A percentile compares a stretch with the other conserved stretches of the same genome.
Evolutionary conservation across 352 stramenopile genomes (phyloP).

Genomic region (Globisporangium iwayamae): DNA sequence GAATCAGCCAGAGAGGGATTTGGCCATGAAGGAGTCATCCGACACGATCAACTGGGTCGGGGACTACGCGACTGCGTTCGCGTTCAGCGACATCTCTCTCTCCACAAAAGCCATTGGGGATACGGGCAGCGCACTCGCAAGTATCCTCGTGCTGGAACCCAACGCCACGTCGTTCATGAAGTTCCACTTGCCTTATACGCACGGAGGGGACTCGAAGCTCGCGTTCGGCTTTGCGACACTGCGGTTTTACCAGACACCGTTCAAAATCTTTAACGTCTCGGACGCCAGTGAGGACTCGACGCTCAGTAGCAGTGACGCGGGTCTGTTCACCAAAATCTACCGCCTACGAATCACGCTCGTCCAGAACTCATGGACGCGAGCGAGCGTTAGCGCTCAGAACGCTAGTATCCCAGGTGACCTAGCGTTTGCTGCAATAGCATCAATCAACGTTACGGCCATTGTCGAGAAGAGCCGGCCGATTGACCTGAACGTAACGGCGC

Average conservation of each 20-base stretch:
- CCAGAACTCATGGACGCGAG: constrained; percentile 43
- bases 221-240: constrained; percentile 32
- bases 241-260: constrained; percentile 55
- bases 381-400: constrained; percentile 21
- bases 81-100: constrained; percentile 59
- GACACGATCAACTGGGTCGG: constrained; percentile 52
- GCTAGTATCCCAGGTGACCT: constrained; percentile 7
- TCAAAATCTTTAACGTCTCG: constrained; percentile 60
- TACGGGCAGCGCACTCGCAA: constrained; percentile 21
- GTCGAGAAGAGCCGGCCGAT: constrained; percentile 48
- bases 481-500: constrained; percentile 47
- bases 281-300: constrained; percentile 15
- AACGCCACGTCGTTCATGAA: constrained; percentile 56
- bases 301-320: constrained; percentile 10
- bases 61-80: constrained; percentile 40
- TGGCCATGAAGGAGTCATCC: constrained; percentile 38
- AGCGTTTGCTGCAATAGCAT: constrained; percentile 21
- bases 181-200: constrained; percentile 55
- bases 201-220: constrained; percentile 41
- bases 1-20: constrained; percentile 28
- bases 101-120: neutral
- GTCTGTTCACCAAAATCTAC: constrained; percentile 46
- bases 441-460: constrained; percentile 31
- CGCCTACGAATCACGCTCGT: constrained; percentile 41
- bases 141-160: constrained; percentile 45